Conservation (phyloP, 495 filamentous ascomycete genomes). For the Tuber umbilicatum region DNA sequence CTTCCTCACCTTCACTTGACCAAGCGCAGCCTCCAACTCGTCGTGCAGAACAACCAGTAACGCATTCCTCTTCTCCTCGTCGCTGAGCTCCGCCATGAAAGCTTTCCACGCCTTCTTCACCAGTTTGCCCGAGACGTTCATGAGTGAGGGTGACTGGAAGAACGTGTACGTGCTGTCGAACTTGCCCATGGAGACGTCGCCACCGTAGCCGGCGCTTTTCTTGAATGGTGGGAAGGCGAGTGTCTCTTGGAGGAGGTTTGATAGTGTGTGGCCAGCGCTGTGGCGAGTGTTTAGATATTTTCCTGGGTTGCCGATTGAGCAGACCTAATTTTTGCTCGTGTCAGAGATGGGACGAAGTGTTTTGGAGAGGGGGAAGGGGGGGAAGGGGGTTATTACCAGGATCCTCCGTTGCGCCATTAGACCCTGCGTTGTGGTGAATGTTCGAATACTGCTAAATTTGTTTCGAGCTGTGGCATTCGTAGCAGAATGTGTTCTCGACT, state of each 20-base stretch:
- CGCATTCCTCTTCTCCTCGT: conserved; percentile 42
- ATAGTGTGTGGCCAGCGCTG: conserved; percentile 68
- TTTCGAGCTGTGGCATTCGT: background rate
- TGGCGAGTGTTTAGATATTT: conserved; percentile 67
- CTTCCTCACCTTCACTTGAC: conserved; percentile 56
- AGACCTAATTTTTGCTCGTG: conserved; percentile 53
- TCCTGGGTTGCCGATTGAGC: conserved; percentile 65
- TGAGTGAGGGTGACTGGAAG: conserved; percentile 61
- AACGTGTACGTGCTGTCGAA: conserved; percentile 53
- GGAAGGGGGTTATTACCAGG: conserved; percentile 10
- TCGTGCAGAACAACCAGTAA: conserved; percentile 73
- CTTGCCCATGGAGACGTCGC: conserved; percentile 45
- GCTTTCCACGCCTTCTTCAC: conserved; percentile 47
- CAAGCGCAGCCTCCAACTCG: conserved; percentile 65
- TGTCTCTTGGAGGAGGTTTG: conserved; percentile 50
- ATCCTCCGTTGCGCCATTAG: conserved; percentile 5
- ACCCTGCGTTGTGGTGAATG: background rate
- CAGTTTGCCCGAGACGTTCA: conserved; percentile 67
- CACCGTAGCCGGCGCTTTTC: conserved; percentile 44
- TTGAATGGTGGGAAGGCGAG: conserved; percentile 49
- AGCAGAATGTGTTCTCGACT: background rate
- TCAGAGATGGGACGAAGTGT: conserved; percentile 23
- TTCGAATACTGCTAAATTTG: background rate
- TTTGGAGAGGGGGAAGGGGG: background rate
- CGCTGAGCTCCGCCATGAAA: conserved; percentile 44